Evolutionary conservation across 2,329 filamentous ascomycete genomes (phyloP), one percentile per base, ranked within the genome.

Genomic region (Atkinsonella texensis): DNA sequence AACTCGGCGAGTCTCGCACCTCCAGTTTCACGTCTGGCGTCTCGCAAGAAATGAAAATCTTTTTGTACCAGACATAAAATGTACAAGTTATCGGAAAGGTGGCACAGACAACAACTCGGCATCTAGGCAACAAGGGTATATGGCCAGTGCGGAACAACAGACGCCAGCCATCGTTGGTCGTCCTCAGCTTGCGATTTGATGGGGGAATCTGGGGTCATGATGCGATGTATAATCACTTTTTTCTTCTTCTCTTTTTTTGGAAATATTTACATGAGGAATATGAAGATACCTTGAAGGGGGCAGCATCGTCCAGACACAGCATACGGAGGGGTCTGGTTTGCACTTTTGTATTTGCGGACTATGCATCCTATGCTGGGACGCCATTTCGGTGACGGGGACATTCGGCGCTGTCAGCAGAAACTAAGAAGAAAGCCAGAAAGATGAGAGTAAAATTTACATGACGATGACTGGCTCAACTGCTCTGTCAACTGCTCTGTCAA

Each of bases 231-330:
- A 20, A 20, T 38, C 39, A 20, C 32, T 39, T 17, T 33, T 41
- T 43, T 35, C 31, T 40, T 31, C 41, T 40, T 18, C 20, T 33
- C 18, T 46, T 41, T 41, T 20, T 18, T 18, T 17, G 43, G 23
- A 32, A 15, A 10, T 13, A 18, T 10, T 8, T 40, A 15, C 31
- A 46, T 43, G 35, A 46, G 38, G 49, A 28, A 31, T 33, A 51
- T 46, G 33, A 46, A 41, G 49, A 46, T 51, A 51, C 42, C 49
- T 51, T n/a, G 18, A 28, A 28, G 28, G 43, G 49, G 46, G 49
- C 43, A 40, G n/a, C 17, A 46, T 46, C 13, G 4, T 17, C 43
- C 20, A 42, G 49, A 31, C 49, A 51, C 49, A 46, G 43, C 31
- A 47, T 33, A 51, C 20, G 33, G 35, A 42, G 43, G 46, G 49